Conservation (phyloP, 768 basidiomycete species). For the Megacollybia marginata region DNA sequence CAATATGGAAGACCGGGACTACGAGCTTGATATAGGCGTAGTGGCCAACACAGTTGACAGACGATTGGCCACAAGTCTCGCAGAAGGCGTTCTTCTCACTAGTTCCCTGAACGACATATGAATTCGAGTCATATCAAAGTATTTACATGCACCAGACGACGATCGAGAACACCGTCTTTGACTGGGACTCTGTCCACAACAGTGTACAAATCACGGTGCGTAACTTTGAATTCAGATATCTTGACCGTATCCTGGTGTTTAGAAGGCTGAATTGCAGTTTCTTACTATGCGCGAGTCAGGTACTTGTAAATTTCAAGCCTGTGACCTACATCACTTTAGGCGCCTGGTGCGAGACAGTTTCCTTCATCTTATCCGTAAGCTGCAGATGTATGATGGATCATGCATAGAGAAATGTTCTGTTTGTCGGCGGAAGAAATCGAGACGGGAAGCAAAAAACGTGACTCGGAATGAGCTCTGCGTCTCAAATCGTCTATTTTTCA, state of each 20-base stretch:
- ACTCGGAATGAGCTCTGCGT: too few species aligned
- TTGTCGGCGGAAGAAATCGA: too few species aligned
- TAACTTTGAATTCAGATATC: conserved; percentile 94
- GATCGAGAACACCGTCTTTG: conserved; percentile 87
- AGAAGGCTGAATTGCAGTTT: conserved; percentile 93
- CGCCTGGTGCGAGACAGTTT: conserved; percentile 68
- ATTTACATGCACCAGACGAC: conserved; percentile 61
- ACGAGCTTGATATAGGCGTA: conserved; percentile 98
- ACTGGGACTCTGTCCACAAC: conserved; percentile 77
- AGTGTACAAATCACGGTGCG: conserved; percentile 87
- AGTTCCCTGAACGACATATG: conserved; percentile 58
- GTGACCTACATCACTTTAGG: conserved; percentile 73
- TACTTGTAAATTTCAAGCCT: neutral
- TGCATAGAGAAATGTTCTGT: too few species aligned
- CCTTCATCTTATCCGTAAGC: conserved; percentile 53
- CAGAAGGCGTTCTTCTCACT: conserved; percentile 90
- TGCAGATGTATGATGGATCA: too few species aligned
- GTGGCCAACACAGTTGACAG: conserved; percentile 95
- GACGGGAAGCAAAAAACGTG: too few species aligned
- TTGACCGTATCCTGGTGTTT: conserved; percentile 91
- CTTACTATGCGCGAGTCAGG: conserved; percentile 51
- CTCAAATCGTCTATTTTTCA: too few species aligned
- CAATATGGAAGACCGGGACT: conserved; percentile 96
- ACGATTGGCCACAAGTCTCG: conserved; percentile 88
- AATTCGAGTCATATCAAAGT: neutral